phyloP scores from a whole-genome alignment of 2,329 filamentous ascomycete genomes.

The Colletotrichum echinochloae region DNA sequence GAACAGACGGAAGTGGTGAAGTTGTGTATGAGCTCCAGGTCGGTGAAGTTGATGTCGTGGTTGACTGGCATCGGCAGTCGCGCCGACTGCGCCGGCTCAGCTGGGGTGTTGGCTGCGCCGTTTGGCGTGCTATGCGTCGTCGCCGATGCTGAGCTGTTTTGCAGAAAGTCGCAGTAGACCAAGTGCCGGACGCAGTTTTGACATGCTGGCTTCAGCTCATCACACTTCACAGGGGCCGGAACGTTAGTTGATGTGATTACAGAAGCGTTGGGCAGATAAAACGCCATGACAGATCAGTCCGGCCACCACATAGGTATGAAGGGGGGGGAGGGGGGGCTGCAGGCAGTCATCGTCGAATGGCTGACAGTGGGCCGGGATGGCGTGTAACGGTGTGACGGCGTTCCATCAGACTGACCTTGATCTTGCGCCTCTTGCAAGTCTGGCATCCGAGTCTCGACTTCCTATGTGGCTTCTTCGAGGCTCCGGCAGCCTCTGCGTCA shows the following conservation, averaged over 20 bases:
- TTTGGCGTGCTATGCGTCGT: background rate
- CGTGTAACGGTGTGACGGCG: background rate
- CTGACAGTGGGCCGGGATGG: background rate
- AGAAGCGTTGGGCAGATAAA: too few species aligned
- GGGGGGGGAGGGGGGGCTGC: background rate
- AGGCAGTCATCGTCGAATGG: background rate
- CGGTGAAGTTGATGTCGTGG: conserved; percentile 52
- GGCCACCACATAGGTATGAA: background rate
- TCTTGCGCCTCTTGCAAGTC: conserved; percentile 67
- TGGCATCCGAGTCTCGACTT: conserved; percentile 66
- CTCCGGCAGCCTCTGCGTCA: background rate
- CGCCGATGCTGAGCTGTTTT: conserved; percentile 10
- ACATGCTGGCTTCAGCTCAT: conserved; percentile 46
- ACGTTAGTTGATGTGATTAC: background rate
- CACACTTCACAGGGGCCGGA: conserved; percentile 40
- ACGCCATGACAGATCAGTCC: too few species aligned
- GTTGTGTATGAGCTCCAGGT: conserved; percentile 67
- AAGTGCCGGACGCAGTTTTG: conserved; percentile 46
- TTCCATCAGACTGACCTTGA: conserved; percentile 51
- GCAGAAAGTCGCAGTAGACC: conserved; percentile 45
- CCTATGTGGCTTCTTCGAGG: conserved; percentile 63
- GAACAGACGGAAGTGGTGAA: conserved; percentile 61
- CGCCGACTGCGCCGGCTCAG: background rate
- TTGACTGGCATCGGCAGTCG: conserved; percentile 31
- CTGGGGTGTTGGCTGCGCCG: background rate